These are phyloP conservation scores for Pleurotus salmoneostramineus DNA, from an alignment of 768 basidiomycete genomes.

Conservation along the genomic window DNA sequence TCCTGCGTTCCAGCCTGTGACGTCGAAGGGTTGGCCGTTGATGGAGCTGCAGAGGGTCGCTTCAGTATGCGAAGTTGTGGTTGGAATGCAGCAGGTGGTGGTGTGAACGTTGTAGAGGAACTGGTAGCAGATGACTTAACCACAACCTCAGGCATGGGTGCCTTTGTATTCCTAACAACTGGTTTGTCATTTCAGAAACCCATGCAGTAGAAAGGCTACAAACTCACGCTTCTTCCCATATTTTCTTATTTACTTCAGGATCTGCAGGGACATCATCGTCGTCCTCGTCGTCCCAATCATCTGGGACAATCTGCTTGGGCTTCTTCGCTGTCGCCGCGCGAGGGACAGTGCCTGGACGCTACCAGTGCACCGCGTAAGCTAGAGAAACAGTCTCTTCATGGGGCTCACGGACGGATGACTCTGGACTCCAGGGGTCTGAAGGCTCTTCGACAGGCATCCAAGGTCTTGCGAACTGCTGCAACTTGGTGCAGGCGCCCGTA, in stretches of 20 bases:
- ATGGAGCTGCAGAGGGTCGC: conserved; percentile 43
- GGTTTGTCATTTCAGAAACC: neutral
- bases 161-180: conserved; percentile 46
- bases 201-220: conserved; percentile 1
- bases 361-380: too few species aligned
- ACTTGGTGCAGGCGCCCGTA: neutral
- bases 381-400: neutral
- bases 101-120: conserved; percentile 37
- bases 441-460: neutral
- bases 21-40: conserved; percentile 20
- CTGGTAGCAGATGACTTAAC: conserved; percentile 30
- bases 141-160: conserved; percentile 67
- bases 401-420: neutral
- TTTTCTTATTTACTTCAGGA: conserved; percentile 28
- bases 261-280: conserved; percentile 28
- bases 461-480: neutral
- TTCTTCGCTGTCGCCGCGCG: too few species aligned
- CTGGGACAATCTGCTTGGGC: conserved; percentile 19
- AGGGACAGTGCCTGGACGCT: too few species aligned
- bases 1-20: conserved; percentile 13
- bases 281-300: conserved; percentile 60
- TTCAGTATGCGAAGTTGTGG: conserved; percentile 70
- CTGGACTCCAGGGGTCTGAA: conserved; percentile 1
- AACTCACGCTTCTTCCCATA: conserved; percentile 74
- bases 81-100: conserved; percentile 54